Evolutionary conservation across 306 rosid genomes (phyloP), one percentile per base, ranked within the genome.

Genomic region (Carpinus viminea): DNA sequence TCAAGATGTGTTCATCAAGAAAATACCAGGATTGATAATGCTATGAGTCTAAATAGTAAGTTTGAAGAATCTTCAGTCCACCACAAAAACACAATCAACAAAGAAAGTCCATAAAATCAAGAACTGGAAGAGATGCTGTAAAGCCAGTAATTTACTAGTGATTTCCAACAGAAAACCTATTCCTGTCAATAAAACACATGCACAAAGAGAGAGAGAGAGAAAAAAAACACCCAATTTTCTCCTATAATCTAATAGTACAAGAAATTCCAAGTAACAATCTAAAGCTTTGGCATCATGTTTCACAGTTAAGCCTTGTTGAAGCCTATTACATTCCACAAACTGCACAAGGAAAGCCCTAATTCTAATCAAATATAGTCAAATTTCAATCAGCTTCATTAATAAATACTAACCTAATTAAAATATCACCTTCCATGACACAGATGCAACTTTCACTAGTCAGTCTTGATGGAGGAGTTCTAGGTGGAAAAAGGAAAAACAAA

Each of bases 61-160:
- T 59, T 36, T 48, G 24, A 54, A 69, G 20, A 47, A 26, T 5
- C 21, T 75, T 57, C 60, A 71, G 74, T 43, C 75, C 60, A 64
- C 15, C 56, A 60, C 17, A 16, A 31, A 51, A 70, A 34, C 18
- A 24, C 65, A 61, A 50, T 72, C 80, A 13, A 55, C 64, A 76
- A 78, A 50, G 80, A 80, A 78, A 72, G 13, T 20, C 34, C 24
- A 34, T 45, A 69, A 50, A 77, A 64, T 64, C 46, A 34, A 60
- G 50, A 75, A 51, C 52, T n/a, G n/a, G 1, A 12, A 72, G 79
- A 53, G 20, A 34, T 62, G 20, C 17, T 70, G 16, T 55, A 8
- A 47, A 76, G 62, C 70, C 20, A 70, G 64, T 51, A 43, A 31
- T 15, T 75, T 79, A 36, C 12, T 8, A 8, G 69, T 53, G 31